Base-by-base conservation (phyloP, 1,284 basidiomycete genomes). In the Volvariella surrecta region DNA sequence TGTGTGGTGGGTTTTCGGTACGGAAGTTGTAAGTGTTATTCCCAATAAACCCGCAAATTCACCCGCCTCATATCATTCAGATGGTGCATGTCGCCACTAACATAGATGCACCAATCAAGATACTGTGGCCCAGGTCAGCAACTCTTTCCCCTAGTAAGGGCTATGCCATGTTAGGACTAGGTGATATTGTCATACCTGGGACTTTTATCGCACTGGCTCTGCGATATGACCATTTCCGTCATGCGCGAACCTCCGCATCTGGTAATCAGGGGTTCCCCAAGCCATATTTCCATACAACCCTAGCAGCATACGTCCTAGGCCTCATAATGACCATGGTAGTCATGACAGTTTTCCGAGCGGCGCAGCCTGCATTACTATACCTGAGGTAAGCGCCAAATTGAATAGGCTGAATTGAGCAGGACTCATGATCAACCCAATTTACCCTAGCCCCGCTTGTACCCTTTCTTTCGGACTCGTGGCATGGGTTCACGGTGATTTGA, bases 331-430 rank as follows among this genome's bases (percentile, higher is more conserved):
- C 95, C 2, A 92, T 98, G 78, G 60, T 60, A 0, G 89, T 95
- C 13, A 94, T 98, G 93, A 88, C 95, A 59, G 58, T 70, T 35
- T 86, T 83, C 56, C 70, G 73, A 39, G 75, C 73, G 11, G 92
- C 90, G 0, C 95, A 99, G 56, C 95, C 95, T 2, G 95, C 95
- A 1, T 65, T 99, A 46, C 69, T 99, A 30, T 99, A 98, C 61
- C 74, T 99, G 51, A 81, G 85, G 88, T 89, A 53, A 59, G 79
- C 24, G 11, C 24, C 24, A 28, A 24, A 39, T 15, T n/a, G 17
- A 34, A 9, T 10, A 16, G 4, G 4, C 21, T 35, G 24, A 28
- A 28, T 6, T 11, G 11, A 28, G 24, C 6, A 28, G n/a, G 22
- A 17, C 24, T 45, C 11, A 22, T 19, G 24, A 44, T 7, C 3